Conservation (phyloP, 441 rosid species). For the Jatropha podagrica region DNA sequence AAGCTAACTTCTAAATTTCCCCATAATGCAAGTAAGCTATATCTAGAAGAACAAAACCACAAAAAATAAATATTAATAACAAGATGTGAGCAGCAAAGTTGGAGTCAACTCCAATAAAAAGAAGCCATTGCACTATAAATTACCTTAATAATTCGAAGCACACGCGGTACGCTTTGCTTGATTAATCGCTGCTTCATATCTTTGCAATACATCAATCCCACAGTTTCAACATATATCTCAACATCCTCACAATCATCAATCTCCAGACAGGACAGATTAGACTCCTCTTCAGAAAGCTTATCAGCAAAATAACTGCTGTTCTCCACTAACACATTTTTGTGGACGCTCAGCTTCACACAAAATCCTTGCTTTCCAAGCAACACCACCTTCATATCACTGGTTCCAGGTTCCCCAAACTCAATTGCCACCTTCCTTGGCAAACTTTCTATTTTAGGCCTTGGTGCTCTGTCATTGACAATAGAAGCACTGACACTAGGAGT, state of each 20-base stretch:
- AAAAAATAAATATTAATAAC: constrained; percentile 4
- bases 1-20: not conserved
- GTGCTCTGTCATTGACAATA: constrained; percentile 54
- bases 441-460: constrained; percentile 71
- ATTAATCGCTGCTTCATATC: constrained; percentile 91
- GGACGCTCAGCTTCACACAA: constrained; percentile 90
- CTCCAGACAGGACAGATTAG: constrained; percentile 63
- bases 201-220: constrained; percentile 91
- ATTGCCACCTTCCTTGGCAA: constrained; percentile 86
- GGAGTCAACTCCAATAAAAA: constrained; percentile 10
- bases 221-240: constrained; percentile 87
- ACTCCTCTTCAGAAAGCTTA: constrained; percentile 60
- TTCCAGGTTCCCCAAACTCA: constrained; percentile 93
- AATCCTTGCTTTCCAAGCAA: constrained; percentile 89
- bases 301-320: constrained; percentile 67
- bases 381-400: constrained; percentile 78
- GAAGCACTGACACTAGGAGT: constrained; percentile 42
- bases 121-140: constrained; percentile 19
- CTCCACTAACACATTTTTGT: constrained; percentile 67
- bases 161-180: constrained; percentile 88
- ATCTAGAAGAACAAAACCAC: not conserved
- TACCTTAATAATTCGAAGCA: constrained; percentile 92
- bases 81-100: constrained; percentile 6
- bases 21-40: not conserved
- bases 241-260: constrained; percentile 83